Evolutionary conservation across 2,329 filamentous ascomycete genomes (phyloP).

Genomic region (Aspergillus aculeatinus): DNA sequence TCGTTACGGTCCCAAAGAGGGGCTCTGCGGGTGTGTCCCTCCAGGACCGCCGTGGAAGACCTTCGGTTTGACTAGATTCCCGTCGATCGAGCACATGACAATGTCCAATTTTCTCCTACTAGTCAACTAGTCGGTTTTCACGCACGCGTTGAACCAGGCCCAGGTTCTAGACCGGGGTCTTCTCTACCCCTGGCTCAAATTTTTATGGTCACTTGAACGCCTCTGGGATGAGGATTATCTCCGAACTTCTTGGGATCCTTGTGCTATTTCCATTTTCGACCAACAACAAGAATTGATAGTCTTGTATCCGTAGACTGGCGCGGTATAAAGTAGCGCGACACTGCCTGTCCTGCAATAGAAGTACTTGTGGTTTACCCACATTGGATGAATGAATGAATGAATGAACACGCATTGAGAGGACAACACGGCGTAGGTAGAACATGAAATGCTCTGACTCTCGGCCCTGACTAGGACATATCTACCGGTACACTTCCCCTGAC

Average conservation of each 20-base stretch:
- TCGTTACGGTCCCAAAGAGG: conserved; percentile 7
- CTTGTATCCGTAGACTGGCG: no score
- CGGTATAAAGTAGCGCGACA: no score
- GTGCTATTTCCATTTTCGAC: not conserved
- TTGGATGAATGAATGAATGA: not conserved
- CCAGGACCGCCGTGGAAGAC: conserved; percentile 8
- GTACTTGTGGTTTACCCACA: not conserved
- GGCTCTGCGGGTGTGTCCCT: conserved; percentile 13
- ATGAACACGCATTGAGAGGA: not conserved
- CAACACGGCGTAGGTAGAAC: not conserved
- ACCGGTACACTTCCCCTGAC: conserved; percentile 1
- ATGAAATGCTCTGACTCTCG: not conserved
- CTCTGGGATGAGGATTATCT: conserved; percentile 4
- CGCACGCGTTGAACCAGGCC: conserved; percentile 1
- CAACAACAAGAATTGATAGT: not conserved
- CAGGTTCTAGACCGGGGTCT: conserved; percentile 14
- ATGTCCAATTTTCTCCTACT: conserved; percentile 19
- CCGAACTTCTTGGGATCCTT: not conserved
- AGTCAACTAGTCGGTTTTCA: conserved; percentile 6
- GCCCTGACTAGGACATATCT: not conserved
- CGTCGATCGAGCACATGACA: conserved; percentile 23
- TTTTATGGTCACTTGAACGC: conserved; percentile 13
- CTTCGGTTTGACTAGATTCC: conserved; percentile 6
- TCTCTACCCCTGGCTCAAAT: conserved; percentile 14
- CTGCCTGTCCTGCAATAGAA: no score